Conservation (phyloP, 176 grass and related monocot species). For the Pontederia crassipes region DNA sequence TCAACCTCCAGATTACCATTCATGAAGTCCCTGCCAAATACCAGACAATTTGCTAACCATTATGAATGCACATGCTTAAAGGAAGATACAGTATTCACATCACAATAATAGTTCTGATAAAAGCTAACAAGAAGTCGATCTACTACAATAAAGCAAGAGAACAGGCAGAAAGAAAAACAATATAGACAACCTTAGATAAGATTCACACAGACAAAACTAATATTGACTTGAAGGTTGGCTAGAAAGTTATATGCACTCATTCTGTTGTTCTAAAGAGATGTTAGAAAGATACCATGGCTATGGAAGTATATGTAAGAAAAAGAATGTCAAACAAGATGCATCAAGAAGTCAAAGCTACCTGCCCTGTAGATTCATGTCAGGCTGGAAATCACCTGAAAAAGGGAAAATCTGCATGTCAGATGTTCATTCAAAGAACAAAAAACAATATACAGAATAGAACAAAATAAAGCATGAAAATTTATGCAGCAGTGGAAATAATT, state of each 20-base stretch:
- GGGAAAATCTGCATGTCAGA: not conserved
- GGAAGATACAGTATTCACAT: too few relatives aligned
- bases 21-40: conserved; percentile 25
- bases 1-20: conserved; percentile 12
- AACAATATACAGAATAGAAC: not conserved
- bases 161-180: too few relatives aligned
- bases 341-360: conserved; percentile 5
- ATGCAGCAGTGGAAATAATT: not conserved
- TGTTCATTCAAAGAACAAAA: not conserved
- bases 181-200: too few relatives aligned
- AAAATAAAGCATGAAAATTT: not conserved
- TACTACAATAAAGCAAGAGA: too few relatives aligned
- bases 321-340: not conserved
- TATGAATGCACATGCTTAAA: too few relatives aligned
- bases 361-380: not conserved
- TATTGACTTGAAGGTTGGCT: too few relatives aligned
- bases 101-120: too few relatives aligned
- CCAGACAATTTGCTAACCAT: too few relatives aligned
- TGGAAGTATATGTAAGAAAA: not conserved
- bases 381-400: conserved; percentile 12
- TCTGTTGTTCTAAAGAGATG: too few relatives aligned
- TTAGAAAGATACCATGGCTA: not conserved
- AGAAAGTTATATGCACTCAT: not conserved
- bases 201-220: too few relatives aligned
- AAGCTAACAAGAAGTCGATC: too few relatives aligned